Base-by-base conservation (phyloP, 129 eudicot species). In the Arctium minus region DNA sequence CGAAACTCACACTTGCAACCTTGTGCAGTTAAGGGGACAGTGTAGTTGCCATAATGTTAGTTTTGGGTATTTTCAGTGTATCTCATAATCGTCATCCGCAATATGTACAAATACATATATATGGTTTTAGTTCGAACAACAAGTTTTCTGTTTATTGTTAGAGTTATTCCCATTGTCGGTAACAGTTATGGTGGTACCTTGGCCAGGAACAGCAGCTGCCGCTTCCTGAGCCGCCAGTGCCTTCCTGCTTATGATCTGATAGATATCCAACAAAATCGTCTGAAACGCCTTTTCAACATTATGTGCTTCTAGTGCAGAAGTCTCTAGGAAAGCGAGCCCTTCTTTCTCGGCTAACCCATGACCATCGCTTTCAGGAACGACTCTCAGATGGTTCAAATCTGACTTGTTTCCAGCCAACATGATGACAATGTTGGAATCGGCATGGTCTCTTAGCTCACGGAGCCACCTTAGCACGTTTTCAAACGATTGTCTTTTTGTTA, bases 151-250 rank as follows among this genome's bases (percentile, higher is more conserved):
- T 77, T 77, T 79, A 13, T 3, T 50, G 1, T 50, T 50, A 68
- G 46, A 64, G 36, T 87, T 86, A 86, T 62, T 75, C 64, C 80
- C 29, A 42, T 70, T 77, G 39, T 90, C 89, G 4, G 84, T 90
- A 68, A 94, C 94, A 70, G 89, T 88, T 36, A 94, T 90, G 29
- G 89, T 83, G 6, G 95, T 89, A 60, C 95, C 95, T 70, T 92
- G 92, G 18, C 87, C 73, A 27, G 97, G 98, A 70, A 88, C 36
- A 2, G 83, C 83, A 27, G 80, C 68, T 5, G 81, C 85, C 0
- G 86, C 98, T 87, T 92, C 94, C 46, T 90, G 93, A 35, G 98
- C 97, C 8, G 93, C 98, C 84, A 94, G 80, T 5, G 97, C 97
- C 74, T 94, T 94, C 85, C 90, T 87, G 81, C 97, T 94, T 7